Evolutionary conservation across 495 filamentous ascomycete genomes (phyloP).

Genomic region (Podospora anserina): DNA sequence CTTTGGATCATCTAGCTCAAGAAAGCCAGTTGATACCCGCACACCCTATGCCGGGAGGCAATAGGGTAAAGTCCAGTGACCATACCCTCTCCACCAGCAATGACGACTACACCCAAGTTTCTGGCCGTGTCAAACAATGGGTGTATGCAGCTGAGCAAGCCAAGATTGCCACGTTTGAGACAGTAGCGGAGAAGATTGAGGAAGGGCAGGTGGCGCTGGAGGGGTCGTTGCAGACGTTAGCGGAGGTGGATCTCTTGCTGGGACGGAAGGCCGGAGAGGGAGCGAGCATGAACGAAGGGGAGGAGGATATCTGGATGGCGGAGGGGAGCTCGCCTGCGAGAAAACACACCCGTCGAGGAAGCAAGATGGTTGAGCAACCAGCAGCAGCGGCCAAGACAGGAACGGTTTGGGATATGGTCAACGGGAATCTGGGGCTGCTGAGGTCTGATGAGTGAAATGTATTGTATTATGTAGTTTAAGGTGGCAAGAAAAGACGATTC

Average conservation of each 20-base stretch:
- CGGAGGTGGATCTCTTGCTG: slow-evolving; percentile 40
- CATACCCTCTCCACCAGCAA: slow-evolving; percentile 24
- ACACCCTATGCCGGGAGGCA: slow-evolving; percentile 49
- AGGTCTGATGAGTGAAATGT: slow-evolving; percentile 18
- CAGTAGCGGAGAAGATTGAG: slow-evolving; percentile 47
- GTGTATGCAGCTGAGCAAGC: slow-evolving; percentile 49
- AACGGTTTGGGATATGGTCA: slow-evolving; percentile 43
- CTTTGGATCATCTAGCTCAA: slow-evolving; percentile 58
- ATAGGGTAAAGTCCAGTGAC: slow-evolving; percentile 23
- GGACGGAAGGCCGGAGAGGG: slow-evolving; percentile 19
- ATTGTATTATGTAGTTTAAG: not conserved
- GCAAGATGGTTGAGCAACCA: slow-evolving; percentile 22
- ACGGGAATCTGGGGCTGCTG: slow-evolving; percentile 46
- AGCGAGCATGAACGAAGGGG: slow-evolving; percentile 10
- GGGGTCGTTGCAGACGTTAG: slow-evolving; percentile 40
- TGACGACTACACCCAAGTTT: slow-evolving; percentile 33
- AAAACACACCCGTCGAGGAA: slow-evolving; percentile 28
- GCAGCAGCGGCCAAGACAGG: slow-evolving; percentile 8
- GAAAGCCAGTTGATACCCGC: slow-evolving; percentile 67
- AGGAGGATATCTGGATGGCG: slow-evolving; percentile 37
- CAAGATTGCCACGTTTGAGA: slow-evolving; percentile 47
- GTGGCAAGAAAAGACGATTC: not conserved
- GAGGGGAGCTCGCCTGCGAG: slow-evolving; percentile 30
- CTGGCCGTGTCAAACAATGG: slow-evolving; percentile 46
- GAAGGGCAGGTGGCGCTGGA: slow-evolving; percentile 46